phyloP scores from a whole-genome alignment of 148 eudicot genomes.

The Mesembryanthemum crystallinum region DNA sequence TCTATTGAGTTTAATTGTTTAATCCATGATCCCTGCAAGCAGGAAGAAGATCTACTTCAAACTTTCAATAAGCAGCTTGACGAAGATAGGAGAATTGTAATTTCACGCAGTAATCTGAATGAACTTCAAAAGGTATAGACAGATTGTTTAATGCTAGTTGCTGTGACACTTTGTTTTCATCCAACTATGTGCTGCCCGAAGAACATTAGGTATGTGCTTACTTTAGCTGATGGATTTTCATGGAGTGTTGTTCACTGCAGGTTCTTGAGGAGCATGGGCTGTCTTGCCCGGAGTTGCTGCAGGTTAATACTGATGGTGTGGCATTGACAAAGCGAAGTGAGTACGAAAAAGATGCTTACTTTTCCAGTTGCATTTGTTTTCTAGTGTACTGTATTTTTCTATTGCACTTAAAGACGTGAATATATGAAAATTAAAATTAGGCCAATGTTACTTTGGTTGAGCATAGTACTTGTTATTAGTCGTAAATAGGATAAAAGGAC shows the following conservation, averaged over 20 bases:
- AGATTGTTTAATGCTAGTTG: background rate
- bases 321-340: slow-evolving; percentile 77
- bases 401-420: too few species aligned
- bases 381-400: background rate
- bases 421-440: too few species aligned
- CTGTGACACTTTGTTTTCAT: background rate
- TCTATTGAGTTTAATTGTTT: background rate
- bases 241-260: slow-evolving; percentile 37
- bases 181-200: background rate
- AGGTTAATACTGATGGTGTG: slow-evolving; percentile 79
- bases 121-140: slow-evolving; percentile 79
- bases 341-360: slow-evolving; percentile 15
- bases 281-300: slow-evolving; percentile 74
- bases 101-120: slow-evolving; percentile 80
- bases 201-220: background rate
- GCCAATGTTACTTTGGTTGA: too few species aligned
- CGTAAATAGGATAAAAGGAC: too few species aligned
- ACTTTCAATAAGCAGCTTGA: slow-evolving; percentile 91
- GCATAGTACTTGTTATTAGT: too few species aligned
- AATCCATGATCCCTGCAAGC: slow-evolving; percentile 23
- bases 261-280: slow-evolving; percentile 88
- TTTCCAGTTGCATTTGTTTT: too few species aligned
- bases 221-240: background rate
- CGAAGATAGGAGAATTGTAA: slow-evolving; percentile 84
- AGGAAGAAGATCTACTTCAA: slow-evolving; percentile 85